Percentiles rank a stretch among this genome's conserved stretches.
Conservation (phyloP, 768 basidiomycete genomes). For the Gloeostereum incarnatum region DNA sequence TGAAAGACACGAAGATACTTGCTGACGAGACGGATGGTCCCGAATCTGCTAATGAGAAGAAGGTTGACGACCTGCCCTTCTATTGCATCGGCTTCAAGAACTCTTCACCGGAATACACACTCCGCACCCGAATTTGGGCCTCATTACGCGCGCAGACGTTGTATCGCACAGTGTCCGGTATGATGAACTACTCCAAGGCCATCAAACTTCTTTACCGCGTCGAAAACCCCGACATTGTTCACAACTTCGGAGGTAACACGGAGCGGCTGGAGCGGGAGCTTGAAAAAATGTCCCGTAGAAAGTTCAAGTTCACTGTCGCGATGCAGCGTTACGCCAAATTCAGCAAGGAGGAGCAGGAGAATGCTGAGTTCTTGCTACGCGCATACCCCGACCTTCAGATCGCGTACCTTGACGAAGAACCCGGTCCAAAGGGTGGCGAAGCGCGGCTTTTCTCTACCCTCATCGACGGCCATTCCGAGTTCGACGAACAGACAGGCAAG, state of each 20-base stretch:
- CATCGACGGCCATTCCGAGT: conserved; percentile 96
- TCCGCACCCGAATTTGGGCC: conserved; percentile 99
- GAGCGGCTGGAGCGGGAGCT: conserved; percentile 93
- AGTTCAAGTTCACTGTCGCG: conserved; percentile 97
- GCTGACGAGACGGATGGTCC: conserved; percentile 74
- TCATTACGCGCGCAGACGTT: conserved; percentile 96
- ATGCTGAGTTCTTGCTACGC: conserved; percentile 93
- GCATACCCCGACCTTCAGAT: conserved; percentile 99
- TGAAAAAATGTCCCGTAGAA: conserved; percentile 93
- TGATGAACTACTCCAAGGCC: conserved; percentile 99
- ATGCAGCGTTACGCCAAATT: conserved; percentile 99
- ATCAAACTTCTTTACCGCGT: conserved; percentile 99
- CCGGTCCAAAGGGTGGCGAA: conserved; percentile 81
- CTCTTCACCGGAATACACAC: conserved; percentile 95
- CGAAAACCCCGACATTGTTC: conserved; percentile 96
- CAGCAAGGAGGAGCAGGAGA: conserved; percentile 98
- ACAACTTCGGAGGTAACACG: conserved; percentile 93
- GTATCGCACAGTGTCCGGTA: conserved; percentile 97
- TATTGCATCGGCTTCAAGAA: conserved; percentile 99
- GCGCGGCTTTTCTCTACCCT: conserved; percentile 84
- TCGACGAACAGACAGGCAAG: conserved; percentile 81
- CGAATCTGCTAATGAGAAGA: conserved; percentile 76
- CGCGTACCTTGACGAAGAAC: conserved; percentile 95
- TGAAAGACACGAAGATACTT: conserved; percentile 98
- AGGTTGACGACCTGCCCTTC: conserved; percentile 92